Evolutionary conservation across 2,329 filamentous ascomycete species (phyloP).

Genomic region (Colletotrichum magnum): DNA sequence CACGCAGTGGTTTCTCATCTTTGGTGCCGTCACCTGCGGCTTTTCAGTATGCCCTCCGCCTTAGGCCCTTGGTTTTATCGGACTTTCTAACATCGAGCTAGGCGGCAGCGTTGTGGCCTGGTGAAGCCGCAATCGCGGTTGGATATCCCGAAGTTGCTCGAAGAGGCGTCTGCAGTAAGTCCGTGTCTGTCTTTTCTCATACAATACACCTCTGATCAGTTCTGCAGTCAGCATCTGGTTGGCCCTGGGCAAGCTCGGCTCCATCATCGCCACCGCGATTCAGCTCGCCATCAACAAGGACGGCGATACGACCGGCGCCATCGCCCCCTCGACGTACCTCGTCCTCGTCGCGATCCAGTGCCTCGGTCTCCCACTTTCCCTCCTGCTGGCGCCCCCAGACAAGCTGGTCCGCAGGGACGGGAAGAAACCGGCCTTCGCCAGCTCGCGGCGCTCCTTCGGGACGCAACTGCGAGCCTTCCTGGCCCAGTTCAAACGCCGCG

Average conservation of each 20-base stretch:
- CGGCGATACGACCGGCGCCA: conserved; percentile 57
- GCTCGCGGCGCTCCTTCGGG: conserved; percentile 50
- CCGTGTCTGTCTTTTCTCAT: not conserved
- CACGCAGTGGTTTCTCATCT: conserved; percentile 31
- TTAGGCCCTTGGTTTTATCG: not conserved
- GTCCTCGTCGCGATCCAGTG: conserved; percentile 60
- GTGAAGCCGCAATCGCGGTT: conserved; percentile 50
- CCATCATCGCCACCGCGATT: conserved; percentile 65
- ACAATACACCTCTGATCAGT: not conserved
- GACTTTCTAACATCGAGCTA: not conserved
- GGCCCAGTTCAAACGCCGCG: conserved; percentile 20
- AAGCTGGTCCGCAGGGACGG: conserved; percentile 59
- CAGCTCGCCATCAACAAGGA: conserved; percentile 64
- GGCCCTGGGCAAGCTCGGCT: conserved; percentile 65
- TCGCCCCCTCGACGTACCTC: conserved; percentile 57
- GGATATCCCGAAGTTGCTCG: conserved; percentile 55
- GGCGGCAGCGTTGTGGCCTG: conserved; percentile 55
- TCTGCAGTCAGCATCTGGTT: conserved; percentile 62
- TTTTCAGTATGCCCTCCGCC: conserved; percentile 1
- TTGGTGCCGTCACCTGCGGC: conserved; percentile 27
- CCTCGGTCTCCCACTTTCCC: conserved; percentile 58
- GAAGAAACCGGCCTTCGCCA: conserved; percentile 38
- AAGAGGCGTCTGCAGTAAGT: conserved; percentile 55
- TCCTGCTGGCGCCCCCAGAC: conserved; percentile 59
- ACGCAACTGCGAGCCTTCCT: conserved; percentile 27